A percentile compares a stretch with the other conserved stretches of the same genome.
Evolutionary conservation across 225 moss, liverwort and hornwort genomes (phyloP).

Genomic region (Neckera pumila): DNA sequence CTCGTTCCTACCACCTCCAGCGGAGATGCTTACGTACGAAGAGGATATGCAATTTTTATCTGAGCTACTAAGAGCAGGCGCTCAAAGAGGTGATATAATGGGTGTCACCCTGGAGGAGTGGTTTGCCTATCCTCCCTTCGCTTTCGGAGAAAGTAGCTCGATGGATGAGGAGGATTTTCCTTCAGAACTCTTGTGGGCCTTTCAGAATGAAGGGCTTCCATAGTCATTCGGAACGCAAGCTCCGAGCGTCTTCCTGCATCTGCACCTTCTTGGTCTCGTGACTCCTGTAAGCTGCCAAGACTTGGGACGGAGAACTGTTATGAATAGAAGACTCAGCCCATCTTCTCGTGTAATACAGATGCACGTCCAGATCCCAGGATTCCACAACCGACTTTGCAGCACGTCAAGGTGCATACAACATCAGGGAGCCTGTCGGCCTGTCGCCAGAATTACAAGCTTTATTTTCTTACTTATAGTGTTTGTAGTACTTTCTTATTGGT

Average conservation of each 20-base stretch:
- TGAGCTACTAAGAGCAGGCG: neutral
- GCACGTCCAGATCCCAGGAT: neutral
- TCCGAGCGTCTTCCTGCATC: neutral
- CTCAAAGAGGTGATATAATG: neutral
- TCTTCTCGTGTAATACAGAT: neutral
- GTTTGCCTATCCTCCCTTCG: neutral
- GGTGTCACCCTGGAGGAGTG: neutral
- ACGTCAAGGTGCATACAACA: neutral
- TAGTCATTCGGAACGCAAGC: neutral
- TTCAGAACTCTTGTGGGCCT: neutral
- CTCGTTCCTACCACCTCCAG: neutral
- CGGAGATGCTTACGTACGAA: neutral
- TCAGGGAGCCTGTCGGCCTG: neutral
- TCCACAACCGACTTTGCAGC: neutral
- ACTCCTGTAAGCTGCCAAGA: neutral
- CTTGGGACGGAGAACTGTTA: neutral
- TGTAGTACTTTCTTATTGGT: neutral
- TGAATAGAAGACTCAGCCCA: neutral
- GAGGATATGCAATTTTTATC: neutral
- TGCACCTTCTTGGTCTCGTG: neutral
- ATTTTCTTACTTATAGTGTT: neutral
- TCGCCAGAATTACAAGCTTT: neutral
- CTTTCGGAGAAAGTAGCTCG: neutral
- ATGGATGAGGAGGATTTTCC: neutral
- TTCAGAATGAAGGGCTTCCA: neutral